These are phyloP conservation scores for Suhomyces sp. DNA, from an alignment of 805 yeast species.

Conservation along the genomic window DNA sequence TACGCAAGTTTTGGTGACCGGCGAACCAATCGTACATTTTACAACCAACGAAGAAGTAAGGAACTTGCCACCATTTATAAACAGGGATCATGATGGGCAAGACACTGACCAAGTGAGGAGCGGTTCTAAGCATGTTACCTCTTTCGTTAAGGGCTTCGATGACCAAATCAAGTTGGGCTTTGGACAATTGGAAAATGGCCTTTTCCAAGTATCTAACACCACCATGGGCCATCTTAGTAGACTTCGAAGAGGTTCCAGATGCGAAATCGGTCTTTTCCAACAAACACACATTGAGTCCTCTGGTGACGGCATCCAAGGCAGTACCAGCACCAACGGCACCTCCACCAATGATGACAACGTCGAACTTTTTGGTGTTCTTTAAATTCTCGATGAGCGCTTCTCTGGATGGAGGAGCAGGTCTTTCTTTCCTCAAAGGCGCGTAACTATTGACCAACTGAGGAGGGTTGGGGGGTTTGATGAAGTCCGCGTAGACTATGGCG, in stretches of 20 bases:
- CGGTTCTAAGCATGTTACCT: slow-evolving; percentile 80
- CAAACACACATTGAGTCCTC: slow-evolving; percentile 86
- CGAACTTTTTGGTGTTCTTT: slow-evolving; percentile 50
- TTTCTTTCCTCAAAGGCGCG: slow-evolving; percentile 43
- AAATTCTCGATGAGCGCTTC: slow-evolving; percentile 48
- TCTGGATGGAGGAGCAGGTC: slow-evolving; percentile 56
- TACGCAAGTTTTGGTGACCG: slow-evolving; percentile 79
- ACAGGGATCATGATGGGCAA: slow-evolving; percentile 96
- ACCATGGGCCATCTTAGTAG: slow-evolving; percentile 96
- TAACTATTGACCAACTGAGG: slow-evolving; percentile 27
- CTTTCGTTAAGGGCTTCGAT: slow-evolving; percentile 88
- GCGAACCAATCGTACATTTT: slow-evolving; percentile 91
- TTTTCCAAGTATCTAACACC: slow-evolving; percentile 95
- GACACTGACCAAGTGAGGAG: slow-evolving; percentile 84
- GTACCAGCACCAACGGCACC: slow-evolving; percentile 96
- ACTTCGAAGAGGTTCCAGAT: slow-evolving; percentile 87
- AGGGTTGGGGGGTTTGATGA: slow-evolving; percentile 31
- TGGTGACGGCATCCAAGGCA: slow-evolving; percentile 84
- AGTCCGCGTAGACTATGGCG: slow-evolving; percentile 39
- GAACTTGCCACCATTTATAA: slow-evolving; percentile 92
- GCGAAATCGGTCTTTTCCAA: slow-evolving; percentile 90
- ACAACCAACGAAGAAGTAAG: slow-evolving; percentile 89
- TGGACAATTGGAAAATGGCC: slow-evolving; percentile 88
- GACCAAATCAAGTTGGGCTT: slow-evolving; percentile 83
- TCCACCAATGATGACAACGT: slow-evolving; percentile 88